Evolutionary conservation across 1,284 basidiomycete genomes (phyloP).

Genomic region (Gymnopus androsaceus): DNA sequence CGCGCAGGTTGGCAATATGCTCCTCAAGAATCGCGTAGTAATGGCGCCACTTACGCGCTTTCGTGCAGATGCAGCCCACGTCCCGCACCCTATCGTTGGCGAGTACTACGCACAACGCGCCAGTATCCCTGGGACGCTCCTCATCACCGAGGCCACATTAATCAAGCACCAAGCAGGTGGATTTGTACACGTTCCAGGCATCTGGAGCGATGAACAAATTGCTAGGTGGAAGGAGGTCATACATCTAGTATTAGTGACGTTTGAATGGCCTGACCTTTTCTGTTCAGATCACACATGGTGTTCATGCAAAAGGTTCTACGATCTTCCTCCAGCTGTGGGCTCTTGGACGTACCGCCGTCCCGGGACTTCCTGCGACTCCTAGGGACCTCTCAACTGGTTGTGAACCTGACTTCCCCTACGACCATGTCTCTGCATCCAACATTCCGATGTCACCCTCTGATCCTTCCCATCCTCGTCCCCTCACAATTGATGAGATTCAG

Average conservation of each 20-base stretch:
- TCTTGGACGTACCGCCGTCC: slow-evolving; percentile 40
- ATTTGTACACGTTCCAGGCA: slow-evolving; percentile 35
- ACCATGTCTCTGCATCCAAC: slow-evolving; percentile 41
- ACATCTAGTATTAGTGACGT: slow-evolving; percentile 15
- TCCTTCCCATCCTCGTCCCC: slow-evolving; percentile 30
- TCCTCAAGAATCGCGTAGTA: slow-evolving; percentile 46
- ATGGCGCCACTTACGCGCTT: slow-evolving; percentile 47
- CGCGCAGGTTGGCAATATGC: slow-evolving; percentile 40
- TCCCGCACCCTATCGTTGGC: slow-evolving; percentile 26
- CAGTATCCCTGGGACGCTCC: slow-evolving; percentile 39
- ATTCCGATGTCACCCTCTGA: slow-evolving; percentile 33
- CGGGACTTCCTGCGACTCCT: slow-evolving; percentile 16
- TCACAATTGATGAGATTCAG: slow-evolving; percentile 39
- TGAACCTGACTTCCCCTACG: slow-evolving; percentile 2
- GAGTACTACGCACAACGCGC: slow-evolving; percentile 49
- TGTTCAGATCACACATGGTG: slow-evolving; percentile 25
- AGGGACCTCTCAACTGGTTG: too few relatives aligned
- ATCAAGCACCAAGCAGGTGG: slow-evolving; percentile 39
- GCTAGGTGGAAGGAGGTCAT: slow-evolving; percentile 47
- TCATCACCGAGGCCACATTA: slow-evolving; percentile 48
- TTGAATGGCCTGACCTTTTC: neutral
- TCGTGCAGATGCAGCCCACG: slow-evolving; percentile 9
- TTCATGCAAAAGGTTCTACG: slow-evolving; percentile 43
- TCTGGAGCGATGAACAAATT: slow-evolving; percentile 44
- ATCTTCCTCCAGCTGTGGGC: slow-evolving; percentile 53